Base-by-base conservation (phyloP, 202 grass and related monocot species). In the Setaria italica region DNA sequence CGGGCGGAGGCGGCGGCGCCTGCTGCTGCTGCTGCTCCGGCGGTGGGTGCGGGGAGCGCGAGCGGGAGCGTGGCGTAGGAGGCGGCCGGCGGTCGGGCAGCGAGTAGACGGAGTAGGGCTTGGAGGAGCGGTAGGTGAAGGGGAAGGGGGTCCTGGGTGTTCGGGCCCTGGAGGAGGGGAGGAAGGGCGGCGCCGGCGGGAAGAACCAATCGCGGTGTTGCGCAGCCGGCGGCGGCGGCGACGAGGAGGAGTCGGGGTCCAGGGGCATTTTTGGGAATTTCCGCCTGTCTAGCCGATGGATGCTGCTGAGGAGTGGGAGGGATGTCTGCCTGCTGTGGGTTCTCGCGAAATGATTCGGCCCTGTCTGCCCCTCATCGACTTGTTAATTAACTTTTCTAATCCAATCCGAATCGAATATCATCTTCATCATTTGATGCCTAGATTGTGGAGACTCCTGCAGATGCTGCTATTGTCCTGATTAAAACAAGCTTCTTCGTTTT, bases 201-300 rank as follows among this genome's bases (percentile, higher is more conserved):
- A 94, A 94, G 87, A 94, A 94, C 92, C 90, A 94, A 79, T 94
- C 92, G 25, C 90, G 90, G 85, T 90, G 87, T 4, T 35, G 68
- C 70, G 67, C 51, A 62, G 86, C 3, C 62, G 85, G 62, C 74
- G 81, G 45, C 55, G 86, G 20, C 80, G 86, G 74, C 45, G 25
- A 25, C 25, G 84, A 85, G 4, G 43, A 46, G 42, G 76, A 25
- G 82, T 94, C 90, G 11, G 85, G 63, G 79, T 94, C 92, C 56
- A 94, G 65, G 82, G 92, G 73, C 89, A 91, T 94, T 85, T 81
- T 75, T 20, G 89, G 87, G 10, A 85, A 45, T 5, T 37, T 15
- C 5, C 62, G 39, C 10, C 11, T 34, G 82, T 4, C 37, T 39
- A 39, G 37, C 37, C 37, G 37, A 39, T 39, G 46, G 19, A 51